Evolutionary conservation across 192 early-diverging fungal species (phyloP).

Genomic region (Thoreauomyces humboldtii): DNA sequence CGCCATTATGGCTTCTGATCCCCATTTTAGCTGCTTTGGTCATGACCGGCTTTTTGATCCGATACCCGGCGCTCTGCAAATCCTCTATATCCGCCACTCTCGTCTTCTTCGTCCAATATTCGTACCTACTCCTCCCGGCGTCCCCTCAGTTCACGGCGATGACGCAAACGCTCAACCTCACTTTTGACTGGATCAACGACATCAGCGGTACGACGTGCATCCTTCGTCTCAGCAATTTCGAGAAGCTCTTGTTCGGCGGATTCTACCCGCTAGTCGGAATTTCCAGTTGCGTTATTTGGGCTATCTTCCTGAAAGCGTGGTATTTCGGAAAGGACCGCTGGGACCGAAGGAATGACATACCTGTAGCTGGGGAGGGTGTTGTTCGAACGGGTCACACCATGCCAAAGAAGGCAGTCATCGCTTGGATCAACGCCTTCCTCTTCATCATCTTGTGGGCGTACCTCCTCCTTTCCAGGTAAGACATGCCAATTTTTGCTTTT

Average conservation of each 20-base stretch:
- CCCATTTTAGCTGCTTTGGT: conserved; percentile 9
- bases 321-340: not conserved
- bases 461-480: conserved; percentile 14
- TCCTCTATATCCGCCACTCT: conserved; percentile 15
- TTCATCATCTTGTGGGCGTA: conserved; percentile 23
- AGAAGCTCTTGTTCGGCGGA: conserved; percentile 11
- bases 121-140: conserved; percentile 10
- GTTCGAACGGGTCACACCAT: not conserved
- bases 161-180: conserved; percentile 9
- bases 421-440: conserved; percentile 25
- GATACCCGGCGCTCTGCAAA: conserved; percentile 16
- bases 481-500: too few relatives aligned
- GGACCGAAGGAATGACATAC: not conserved
- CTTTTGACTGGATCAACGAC: conserved; percentile 24
- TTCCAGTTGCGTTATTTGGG: conserved; percentile 7
- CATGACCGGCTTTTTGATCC: conserved; percentile 1
- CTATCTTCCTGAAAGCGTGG: not conserved
- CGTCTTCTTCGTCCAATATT: conserved; percentile 24
- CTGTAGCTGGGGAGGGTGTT: not conserved
- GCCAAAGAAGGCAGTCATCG: conserved; percentile 11
- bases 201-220: conserved; percentile 21
- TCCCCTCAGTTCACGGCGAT: conserved; percentile 7
- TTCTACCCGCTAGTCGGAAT: conserved; percentile 11
- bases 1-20: conserved; percentile 14
- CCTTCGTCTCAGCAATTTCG: conserved; percentile 15